These are phyloP conservation scores for Haplosporangium gracile DNA, from an alignment of 192 early-diverging fungal genomes.

Conservation along the genomic window DNA sequence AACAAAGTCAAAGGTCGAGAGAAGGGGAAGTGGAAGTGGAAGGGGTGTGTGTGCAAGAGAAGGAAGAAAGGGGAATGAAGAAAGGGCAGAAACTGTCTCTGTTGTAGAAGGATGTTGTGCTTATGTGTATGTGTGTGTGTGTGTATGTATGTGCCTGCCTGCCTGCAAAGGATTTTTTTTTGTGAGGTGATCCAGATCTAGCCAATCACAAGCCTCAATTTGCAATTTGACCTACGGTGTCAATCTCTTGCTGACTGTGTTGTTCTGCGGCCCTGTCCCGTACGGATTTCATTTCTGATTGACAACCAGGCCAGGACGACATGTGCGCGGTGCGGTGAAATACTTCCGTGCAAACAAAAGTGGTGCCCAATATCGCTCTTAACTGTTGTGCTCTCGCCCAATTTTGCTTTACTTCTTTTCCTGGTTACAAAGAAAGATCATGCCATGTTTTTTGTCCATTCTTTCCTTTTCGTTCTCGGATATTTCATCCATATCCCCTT, in stretches of 20 bases:
- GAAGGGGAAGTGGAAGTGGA: background rate
- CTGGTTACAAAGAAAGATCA: too few relatives aligned
- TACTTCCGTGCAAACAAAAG: too few relatives aligned
- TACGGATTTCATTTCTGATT: too few relatives aligned
- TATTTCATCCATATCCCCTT: too few relatives aligned
- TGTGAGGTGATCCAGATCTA: slow-evolving; percentile 14
- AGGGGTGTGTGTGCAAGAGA: too few relatives aligned
- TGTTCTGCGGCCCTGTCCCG: background rate
- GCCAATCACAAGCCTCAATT: slow-evolving; percentile 9
- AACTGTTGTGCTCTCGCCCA: too few relatives aligned
- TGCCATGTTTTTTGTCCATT: too few relatives aligned
- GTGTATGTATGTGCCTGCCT: background rate
- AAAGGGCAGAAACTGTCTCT: background rate
- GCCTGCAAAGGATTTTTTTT: background rate
- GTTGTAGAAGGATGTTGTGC: background rate
- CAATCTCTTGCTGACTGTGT: background rate
- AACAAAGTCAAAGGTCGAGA: background rate
- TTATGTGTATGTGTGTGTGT: background rate
- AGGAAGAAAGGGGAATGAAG: background rate
- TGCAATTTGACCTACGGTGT: background rate
- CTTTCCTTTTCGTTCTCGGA: too few relatives aligned
- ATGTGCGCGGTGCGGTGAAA: too few relatives aligned
- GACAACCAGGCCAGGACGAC: too few relatives aligned
- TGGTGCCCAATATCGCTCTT: too few relatives aligned
- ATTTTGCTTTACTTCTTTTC: too few relatives aligned